Percentiles rank a stretch among this genome's conserved stretches.
These are phyloP conservation scores for Mucor sp. DNA, from an alignment of 371 early-diverging fungal genomes.

Conservation along the genomic window DNA sequence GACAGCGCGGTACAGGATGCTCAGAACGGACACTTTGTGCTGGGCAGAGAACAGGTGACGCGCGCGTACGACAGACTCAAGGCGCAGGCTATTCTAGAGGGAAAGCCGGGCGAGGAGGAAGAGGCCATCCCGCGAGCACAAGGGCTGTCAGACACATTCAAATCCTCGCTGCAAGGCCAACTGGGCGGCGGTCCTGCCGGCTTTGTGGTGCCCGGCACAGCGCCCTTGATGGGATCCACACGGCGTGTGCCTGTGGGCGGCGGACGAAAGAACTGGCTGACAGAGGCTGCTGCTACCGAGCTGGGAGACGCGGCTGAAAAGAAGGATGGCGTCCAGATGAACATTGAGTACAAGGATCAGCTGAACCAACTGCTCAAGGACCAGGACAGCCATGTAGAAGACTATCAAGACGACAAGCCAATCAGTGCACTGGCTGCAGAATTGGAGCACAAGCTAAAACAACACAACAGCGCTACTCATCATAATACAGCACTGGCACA, in stretches of 20 bases:
- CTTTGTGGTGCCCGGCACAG: slow-evolving; percentile 49
- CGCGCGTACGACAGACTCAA: slow-evolving; percentile 45
- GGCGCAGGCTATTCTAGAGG: slow-evolving; percentile 50
- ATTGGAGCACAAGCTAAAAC: slow-evolving; percentile 30
- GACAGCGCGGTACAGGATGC: slow-evolving; percentile 45
- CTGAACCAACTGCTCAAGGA: slow-evolving; percentile 15
- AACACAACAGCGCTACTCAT: slow-evolving; percentile 6
- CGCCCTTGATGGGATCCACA: slow-evolving; percentile 45
- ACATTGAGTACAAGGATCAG: slow-evolving; percentile 22
- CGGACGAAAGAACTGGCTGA: slow-evolving; percentile 17
- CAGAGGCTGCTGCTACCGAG: slow-evolving; percentile 9
- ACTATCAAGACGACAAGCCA: slow-evolving; percentile 35
- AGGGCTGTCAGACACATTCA: slow-evolving; percentile 45
- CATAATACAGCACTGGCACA: neutral
- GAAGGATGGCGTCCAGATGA: slow-evolving; percentile 20
- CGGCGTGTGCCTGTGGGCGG: slow-evolving; percentile 28
- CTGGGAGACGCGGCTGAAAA: neutral
- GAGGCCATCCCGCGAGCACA: slow-evolving; percentile 43
- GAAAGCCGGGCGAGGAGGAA: slow-evolving; percentile 29
- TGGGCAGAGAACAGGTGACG: slow-evolving; percentile 35
- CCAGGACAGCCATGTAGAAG: neutral
- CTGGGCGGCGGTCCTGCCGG: slow-evolving; percentile 37
- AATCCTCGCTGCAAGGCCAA: slow-evolving; percentile 37
- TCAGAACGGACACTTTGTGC: slow-evolving; percentile 26
- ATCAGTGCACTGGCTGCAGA: slow-evolving; percentile 43